phyloP scores from a whole-genome alignment of 495 filamentous ascomycete species.

The Penicillium angulare region DNA sequence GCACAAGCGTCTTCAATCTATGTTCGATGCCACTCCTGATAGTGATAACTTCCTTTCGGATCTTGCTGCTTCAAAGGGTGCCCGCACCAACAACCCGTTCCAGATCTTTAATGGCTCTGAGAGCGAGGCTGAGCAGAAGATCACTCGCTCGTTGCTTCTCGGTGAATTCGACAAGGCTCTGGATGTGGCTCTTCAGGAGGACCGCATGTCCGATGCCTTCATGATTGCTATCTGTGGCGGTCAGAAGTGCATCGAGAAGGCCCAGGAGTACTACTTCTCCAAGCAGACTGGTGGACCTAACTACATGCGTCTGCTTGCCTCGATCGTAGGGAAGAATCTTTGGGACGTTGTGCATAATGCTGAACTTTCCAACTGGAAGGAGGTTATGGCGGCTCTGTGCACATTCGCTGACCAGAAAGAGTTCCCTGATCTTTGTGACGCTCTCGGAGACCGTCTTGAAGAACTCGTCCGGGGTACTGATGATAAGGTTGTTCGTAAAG shows the following conservation, averaged over 20 bases:
- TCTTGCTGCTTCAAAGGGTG: conserved; percentile 71
- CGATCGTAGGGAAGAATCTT: conserved; percentile 91
- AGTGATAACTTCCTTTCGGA: conserved; percentile 80
- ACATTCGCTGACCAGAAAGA: conserved; percentile 88
- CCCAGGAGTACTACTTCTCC: conserved; percentile 86
- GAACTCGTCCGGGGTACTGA: conserved; percentile 56
- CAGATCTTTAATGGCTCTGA: conserved; percentile 78
- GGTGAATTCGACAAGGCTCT: conserved; percentile 90
- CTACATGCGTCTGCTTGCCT: conserved; percentile 87
- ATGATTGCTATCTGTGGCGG: conserved; percentile 98
- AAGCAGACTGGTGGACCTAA: conserved; percentile 80
- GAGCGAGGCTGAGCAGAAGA: conserved; percentile 75
- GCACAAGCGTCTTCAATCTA: conserved; percentile 68
- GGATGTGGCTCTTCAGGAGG: conserved; percentile 81
- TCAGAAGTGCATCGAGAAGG: conserved; percentile 89
- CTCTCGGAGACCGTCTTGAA: conserved; percentile 85
- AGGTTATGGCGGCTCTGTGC: conserved; percentile 92
- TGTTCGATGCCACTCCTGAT: conserved; percentile 76
- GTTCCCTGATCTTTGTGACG: conserved; percentile 95
- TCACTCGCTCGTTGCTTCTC: conserved; percentile 83
- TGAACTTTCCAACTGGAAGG: conserved; percentile 89
- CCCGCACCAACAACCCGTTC: conserved; percentile 84
- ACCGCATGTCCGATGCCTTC: conserved; percentile 91
- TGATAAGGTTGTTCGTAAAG: conserved; percentile 64
- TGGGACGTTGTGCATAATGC: conserved; percentile 99